Evolutionary conservation across 441 rosid species (phyloP).

Genomic region (Manihot esculenta): DNA sequence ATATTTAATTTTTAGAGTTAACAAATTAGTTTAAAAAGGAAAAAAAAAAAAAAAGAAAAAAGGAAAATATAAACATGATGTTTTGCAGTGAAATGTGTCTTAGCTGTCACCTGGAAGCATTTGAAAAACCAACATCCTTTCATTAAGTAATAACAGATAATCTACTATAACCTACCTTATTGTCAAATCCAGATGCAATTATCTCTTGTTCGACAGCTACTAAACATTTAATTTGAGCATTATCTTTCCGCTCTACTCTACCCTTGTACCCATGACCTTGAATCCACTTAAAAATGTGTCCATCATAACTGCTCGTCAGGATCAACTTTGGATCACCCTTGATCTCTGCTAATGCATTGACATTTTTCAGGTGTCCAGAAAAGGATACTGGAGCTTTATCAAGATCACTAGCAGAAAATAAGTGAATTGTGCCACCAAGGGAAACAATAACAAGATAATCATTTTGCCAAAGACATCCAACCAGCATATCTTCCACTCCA

Average conservation of each 20-base stretch:
- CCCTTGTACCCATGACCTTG: slow-evolving; percentile 79
- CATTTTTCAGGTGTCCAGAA: slow-evolving; percentile 86
- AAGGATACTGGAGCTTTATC: slow-evolving; percentile 66
- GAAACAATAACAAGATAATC: slow-evolving; percentile 84
- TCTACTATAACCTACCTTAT: slow-evolving; percentile 37
- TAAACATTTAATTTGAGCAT: slow-evolving; percentile 77
- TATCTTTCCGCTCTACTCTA: slow-evolving; percentile 70
- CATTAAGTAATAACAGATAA: no score
- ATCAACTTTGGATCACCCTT: slow-evolving; percentile 55
- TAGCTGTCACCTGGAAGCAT: no score
- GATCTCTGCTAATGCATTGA: slow-evolving; percentile 65
- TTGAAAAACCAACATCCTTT: no score
- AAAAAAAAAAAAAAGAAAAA: no score
- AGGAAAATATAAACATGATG: no score
- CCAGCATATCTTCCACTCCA: slow-evolving; percentile 95
- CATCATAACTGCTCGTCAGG: slow-evolving; percentile 86
- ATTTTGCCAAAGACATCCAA: slow-evolving; percentile 93
- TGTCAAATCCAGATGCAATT: slow-evolving; percentile 86
- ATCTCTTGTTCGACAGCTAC: slow-evolving; percentile 79
- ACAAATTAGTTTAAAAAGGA: no score
- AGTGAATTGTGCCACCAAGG: slow-evolving; percentile 79
- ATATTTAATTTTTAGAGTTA: no score
- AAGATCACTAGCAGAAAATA: slow-evolving; percentile 74
- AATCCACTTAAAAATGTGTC: slow-evolving; percentile 82
- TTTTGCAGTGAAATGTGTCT: no score